Evolutionary conservation across 2,329 filamentous ascomycete species (phyloP).

Genomic region (Monosporascus cannonballus): DNA sequence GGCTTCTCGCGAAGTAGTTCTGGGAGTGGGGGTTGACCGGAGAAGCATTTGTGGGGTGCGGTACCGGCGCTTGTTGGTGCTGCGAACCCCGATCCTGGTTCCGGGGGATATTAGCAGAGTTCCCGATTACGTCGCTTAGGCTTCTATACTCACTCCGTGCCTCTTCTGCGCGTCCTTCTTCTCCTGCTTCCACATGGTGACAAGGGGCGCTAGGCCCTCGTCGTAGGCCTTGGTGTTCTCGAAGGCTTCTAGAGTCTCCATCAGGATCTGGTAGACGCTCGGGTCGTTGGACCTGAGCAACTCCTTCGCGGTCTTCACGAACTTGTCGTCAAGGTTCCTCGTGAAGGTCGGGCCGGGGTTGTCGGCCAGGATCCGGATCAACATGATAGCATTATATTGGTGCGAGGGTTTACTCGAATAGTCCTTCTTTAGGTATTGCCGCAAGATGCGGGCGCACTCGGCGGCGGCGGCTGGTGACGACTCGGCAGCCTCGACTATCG

Average conservation of each 20-base stretch:
- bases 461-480: slow-evolving; percentile 81
- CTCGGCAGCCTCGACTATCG: slow-evolving; percentile 91
- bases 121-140: not conserved
- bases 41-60: slow-evolving; percentile 36
- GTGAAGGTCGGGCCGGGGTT: slow-evolving; percentile 90
- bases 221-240: slow-evolving; percentile 68
- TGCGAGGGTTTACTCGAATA: slow-evolving; percentile 59
- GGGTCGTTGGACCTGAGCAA: slow-evolving; percentile 67
- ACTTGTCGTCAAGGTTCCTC: slow-evolving; percentile 81
- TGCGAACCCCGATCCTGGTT: not conserved
- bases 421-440: slow-evolving; percentile 73
- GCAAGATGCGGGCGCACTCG: slow-evolving; percentile 73
- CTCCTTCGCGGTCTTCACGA: slow-evolving; percentile 69
- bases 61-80: slow-evolving; percentile 17
- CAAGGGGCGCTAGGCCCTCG: slow-evolving; percentile 62
- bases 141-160: slow-evolving; percentile 38
- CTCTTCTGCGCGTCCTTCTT: slow-evolving; percentile 59
- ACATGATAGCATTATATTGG: slow-evolving; percentile 96
- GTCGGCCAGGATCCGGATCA: slow-evolving; percentile 83
- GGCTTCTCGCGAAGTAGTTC: slow-evolving; percentile 52
- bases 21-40: slow-evolving; percentile 38
- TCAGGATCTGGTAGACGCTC: slow-evolving; percentile 76
- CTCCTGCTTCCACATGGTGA: slow-evolving; percentile 87
- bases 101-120: not conserved
- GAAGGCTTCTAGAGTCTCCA: slow-evolving; percentile 79